phyloP scores from a whole-genome alignment of 2,329 filamentous ascomycete species.

The Rhinocladiella similis region DNA sequence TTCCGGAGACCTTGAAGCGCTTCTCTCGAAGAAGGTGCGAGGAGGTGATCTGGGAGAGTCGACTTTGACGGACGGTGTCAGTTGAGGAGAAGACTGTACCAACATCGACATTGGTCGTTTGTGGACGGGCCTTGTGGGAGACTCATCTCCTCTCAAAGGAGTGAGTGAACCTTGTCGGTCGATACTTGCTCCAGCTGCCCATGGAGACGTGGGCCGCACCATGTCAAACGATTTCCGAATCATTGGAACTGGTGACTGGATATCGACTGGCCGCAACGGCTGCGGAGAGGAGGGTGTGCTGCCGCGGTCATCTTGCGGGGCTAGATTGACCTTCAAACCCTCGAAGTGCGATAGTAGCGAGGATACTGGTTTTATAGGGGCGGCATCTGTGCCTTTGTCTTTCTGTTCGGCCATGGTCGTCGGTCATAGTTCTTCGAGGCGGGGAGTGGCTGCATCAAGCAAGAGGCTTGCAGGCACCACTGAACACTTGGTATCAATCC shows the following conservation, averaged over 20 bases:
- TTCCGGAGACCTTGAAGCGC: slow-evolving; percentile 28
- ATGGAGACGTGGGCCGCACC: slow-evolving; percentile 41
- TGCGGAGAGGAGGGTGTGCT: slow-evolving; percentile 33
- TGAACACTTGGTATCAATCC: slow-evolving; percentile 2
- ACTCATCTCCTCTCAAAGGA: slow-evolving; percentile 33
- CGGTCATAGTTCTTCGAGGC: slow-evolving; percentile 2
- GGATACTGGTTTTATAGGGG: slow-evolving; percentile 43
- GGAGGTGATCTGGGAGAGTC: slow-evolving; percentile 47
- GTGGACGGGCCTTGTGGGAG: slow-evolving; percentile 63
- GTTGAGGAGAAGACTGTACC: slow-evolving; percentile 42
- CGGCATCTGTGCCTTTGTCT: slow-evolving; percentile 24
- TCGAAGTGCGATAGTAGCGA: slow-evolving; percentile 52
- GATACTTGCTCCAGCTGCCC: slow-evolving; percentile 33
- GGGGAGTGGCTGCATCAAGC: background rate
- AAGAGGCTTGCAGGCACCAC: background rate
- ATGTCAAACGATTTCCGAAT: slow-evolving; percentile 45
- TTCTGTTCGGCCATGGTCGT: slow-evolving; percentile 21
- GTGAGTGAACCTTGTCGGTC: slow-evolving; percentile 29
- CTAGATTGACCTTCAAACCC: slow-evolving; percentile 39
- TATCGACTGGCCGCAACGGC: slow-evolving; percentile 33
- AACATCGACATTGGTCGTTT: slow-evolving; percentile 49
- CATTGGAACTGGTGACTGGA: slow-evolving; percentile 32
- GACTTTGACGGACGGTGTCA: slow-evolving; percentile 43
- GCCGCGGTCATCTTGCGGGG: slow-evolving; percentile 8
- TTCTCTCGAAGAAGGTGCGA: slow-evolving; percentile 31